Evolutionary conservation across 306 rosid genomes (phyloP).

Genomic region (Glycyrrhiza uralensis): DNA sequence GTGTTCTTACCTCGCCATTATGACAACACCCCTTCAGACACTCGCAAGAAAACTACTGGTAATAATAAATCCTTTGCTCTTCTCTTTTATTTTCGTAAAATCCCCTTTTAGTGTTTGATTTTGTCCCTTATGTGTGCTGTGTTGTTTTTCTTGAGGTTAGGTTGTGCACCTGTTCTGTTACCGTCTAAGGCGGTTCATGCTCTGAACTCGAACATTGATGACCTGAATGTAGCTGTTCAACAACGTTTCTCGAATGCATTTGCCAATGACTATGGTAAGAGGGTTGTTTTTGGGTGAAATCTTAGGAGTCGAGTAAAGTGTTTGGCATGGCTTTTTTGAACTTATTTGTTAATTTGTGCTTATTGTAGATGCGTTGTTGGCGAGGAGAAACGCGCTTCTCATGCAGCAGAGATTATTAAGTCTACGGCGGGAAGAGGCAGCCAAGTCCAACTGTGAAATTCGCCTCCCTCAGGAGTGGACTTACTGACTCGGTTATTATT

Average conservation of each 20-base stretch:
- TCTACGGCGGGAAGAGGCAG: slow-evolving; percentile 39
- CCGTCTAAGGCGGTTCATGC: slow-evolving; percentile 55
- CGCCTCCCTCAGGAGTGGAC: slow-evolving; percentile 89
- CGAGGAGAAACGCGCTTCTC: slow-evolving; percentile 46
- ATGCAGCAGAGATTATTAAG: slow-evolving; percentile 42
- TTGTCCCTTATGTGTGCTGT: not conserved
- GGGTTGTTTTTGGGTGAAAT: not conserved
- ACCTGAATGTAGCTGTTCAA: slow-evolving; percentile 23
- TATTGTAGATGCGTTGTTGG: slow-evolving; percentile 45
- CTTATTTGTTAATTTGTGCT: not conserved
- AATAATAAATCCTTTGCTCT: not conserved
- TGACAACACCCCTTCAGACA: slow-evolving; percentile 31
- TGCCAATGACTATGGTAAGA: slow-evolving; percentile 44
- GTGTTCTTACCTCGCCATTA: slow-evolving; percentile 85
- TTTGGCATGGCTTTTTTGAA: not conserved
- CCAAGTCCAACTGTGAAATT: slow-evolving; percentile 46
- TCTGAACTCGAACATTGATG: slow-evolving; percentile 43
- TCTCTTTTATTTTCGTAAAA: not conserved
- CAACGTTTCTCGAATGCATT: slow-evolving; percentile 29
- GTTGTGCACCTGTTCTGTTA: slow-evolving; percentile 42
- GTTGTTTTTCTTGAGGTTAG: not conserved
- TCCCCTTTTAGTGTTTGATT: not conserved
- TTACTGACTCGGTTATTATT: slow-evolving; percentile 36
- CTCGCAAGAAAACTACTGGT: slow-evolving; percentile 57
- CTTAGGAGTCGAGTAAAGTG: not conserved